Conservation (phyloP, 352 stramenopile species). For the Phytophthora citricola region DNA sequence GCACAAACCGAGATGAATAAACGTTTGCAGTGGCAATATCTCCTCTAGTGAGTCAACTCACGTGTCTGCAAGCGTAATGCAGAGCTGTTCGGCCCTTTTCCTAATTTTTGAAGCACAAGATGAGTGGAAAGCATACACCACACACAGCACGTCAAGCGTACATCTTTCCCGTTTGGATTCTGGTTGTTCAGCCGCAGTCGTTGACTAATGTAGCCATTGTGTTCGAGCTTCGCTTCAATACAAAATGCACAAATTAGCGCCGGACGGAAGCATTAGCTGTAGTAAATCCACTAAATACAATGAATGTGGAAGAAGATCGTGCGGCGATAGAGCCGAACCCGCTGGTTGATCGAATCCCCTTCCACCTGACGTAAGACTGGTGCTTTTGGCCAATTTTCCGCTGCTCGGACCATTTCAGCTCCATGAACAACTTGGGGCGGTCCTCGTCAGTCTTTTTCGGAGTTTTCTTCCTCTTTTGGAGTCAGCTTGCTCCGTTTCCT, state of each 20-base stretch:
- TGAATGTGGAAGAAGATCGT: slow-evolving; percentile 87
- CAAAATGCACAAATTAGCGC: not conserved
- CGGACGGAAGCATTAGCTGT: not conserved
- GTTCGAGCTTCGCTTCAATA: slow-evolving; percentile 67
- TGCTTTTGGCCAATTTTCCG: slow-evolving; percentile 58
- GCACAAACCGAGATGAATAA: not conserved
- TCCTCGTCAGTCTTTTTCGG: slow-evolving; percentile 45
- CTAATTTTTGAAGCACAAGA: slow-evolving; percentile 24
- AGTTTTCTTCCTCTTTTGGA: slow-evolving; percentile 43
- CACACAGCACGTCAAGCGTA: slow-evolving; percentile 19
- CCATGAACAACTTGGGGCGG: slow-evolving; percentile 71
- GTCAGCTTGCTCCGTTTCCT: slow-evolving; percentile 48
- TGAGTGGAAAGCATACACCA: not conserved
- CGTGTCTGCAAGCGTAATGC: slow-evolving; percentile 76
- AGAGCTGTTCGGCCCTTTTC: slow-evolving; percentile 79
- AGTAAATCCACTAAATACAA: slow-evolving; percentile 24
- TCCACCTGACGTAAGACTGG: slow-evolving; percentile 75
- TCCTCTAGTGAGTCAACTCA: slow-evolving; percentile 17
- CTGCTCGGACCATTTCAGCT: slow-evolving; percentile 71
- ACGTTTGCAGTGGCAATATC: not conserved
- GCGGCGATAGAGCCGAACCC: slow-evolving; percentile 68
- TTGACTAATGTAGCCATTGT: slow-evolving; percentile 68
- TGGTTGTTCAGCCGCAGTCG: slow-evolving; percentile 71
- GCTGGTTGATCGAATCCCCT: slow-evolving; percentile 72
- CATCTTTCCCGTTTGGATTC: slow-evolving; percentile 80